phyloP scores from a whole-genome alignment of 495 filamentous ascomycete species.

The Podospora conica region DNA sequence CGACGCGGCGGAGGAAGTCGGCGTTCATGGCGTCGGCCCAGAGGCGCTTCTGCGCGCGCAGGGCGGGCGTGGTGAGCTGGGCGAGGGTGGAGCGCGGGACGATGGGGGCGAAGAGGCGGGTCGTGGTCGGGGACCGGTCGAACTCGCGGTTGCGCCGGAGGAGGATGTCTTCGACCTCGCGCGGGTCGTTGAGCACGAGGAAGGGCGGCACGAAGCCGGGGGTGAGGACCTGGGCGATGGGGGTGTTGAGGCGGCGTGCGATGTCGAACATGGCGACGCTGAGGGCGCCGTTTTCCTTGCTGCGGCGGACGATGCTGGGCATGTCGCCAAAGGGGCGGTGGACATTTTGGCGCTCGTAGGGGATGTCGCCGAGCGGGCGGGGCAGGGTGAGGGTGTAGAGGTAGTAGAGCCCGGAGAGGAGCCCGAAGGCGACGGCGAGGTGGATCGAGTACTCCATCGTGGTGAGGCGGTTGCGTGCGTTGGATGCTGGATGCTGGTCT shows the following conservation, averaged over 20 bases:
- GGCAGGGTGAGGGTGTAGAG: conserved; percentile 3
- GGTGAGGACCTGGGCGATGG: conserved; percentile 26
- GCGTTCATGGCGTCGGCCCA: conserved; percentile 30
- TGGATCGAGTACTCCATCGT: background rate
- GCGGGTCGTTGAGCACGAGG: conserved; percentile 25
- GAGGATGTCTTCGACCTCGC: conserved; percentile 25
- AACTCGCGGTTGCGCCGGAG: conserved; percentile 28
- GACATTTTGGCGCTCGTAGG: conserved; percentile 24
- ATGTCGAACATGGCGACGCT: conserved; percentile 6
- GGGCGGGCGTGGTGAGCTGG: conserved; percentile 23
- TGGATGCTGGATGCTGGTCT: background rate
- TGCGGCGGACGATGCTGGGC: conserved; percentile 14
- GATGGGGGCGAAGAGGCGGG: conserved; percentile 18
- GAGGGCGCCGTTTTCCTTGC: conserved; percentile 10
- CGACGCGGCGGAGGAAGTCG: conserved; percentile 29
- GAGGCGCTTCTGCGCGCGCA: conserved; percentile 20
- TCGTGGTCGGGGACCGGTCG: conserved; percentile 17
- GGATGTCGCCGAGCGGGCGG: conserved; percentile 30
- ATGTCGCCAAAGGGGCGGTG: conserved; percentile 29
- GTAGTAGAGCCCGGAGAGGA: background rate
- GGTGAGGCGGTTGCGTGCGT: no score
- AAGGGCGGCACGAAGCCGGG: conserved; percentile 14
- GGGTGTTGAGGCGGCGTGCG: conserved; percentile 15
- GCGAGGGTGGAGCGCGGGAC: conserved; percentile 21
- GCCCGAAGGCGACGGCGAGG: background rate